phyloP scores from a whole-genome alignment of 768 basidiomycete genomes.

The Naganishia onofrii region DNA sequence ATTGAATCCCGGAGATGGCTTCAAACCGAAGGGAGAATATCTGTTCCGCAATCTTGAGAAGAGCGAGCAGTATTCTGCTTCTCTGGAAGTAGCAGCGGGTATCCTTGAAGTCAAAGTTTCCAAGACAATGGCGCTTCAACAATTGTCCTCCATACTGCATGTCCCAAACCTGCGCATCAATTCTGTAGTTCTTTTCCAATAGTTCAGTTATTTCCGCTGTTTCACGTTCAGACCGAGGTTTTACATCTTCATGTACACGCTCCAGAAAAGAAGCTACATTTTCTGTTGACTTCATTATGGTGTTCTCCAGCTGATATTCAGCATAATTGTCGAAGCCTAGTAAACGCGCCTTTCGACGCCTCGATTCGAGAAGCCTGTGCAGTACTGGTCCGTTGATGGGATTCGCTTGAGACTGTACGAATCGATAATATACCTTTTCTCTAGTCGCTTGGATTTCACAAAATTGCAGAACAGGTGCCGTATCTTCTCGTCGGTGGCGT shows the following conservation, averaged over 20 bases:
- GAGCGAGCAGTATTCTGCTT: neutral
- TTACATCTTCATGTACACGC: neutral
- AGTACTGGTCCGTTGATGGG: neutral
- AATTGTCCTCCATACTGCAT: neutral
- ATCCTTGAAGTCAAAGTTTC: neutral
- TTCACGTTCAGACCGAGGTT: neutral
- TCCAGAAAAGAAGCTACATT: neutral
- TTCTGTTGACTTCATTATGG: neutral
- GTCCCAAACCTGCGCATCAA: neutral
- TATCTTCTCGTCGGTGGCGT: neutral
- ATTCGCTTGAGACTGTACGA: neutral
- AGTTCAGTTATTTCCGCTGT: neutral
- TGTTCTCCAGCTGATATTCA: neutral
- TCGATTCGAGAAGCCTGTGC: too few relatives aligned
- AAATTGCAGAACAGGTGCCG: neutral
- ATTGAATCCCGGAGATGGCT: neutral
- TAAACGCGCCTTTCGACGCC: neutral
- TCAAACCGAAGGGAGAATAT: conserved; percentile 9
- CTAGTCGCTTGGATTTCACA: neutral
- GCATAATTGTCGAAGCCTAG: neutral
- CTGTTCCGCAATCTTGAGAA: neutral
- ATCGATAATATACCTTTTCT: conserved; percentile 1
- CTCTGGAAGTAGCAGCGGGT: neutral
- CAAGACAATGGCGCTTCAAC: neutral
- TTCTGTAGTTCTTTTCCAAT: neutral